Base-by-base conservation (phyloP, 352 stramenopile genomes). In the Pythium periplocum region DNA sequence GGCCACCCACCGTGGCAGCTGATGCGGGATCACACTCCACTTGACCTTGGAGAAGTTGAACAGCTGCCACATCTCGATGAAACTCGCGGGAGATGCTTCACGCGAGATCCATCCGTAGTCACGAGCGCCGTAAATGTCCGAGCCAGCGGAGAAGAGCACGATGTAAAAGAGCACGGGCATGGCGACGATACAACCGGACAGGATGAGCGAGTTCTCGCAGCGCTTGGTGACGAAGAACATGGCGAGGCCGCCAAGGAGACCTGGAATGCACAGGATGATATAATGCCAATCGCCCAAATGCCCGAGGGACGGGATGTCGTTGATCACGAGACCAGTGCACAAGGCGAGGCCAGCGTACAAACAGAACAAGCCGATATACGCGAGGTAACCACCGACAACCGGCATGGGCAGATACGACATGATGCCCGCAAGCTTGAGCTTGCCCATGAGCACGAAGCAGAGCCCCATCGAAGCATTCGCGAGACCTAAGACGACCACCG, bases 371-470 rank as follows among this genome's bases (percentile, higher is more conserved):
- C 97, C 96, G 59, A 98, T 98, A 67, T 96, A 98, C 4, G 96
- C 96, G 40, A 99, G 69, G 75, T 99, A 99, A 32, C 97, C 97
- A 31, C 94, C 96, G 35, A 99, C 81, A 1, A 99, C 97, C 11
- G 89, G 95, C 66, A 98, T 98, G 1, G 97, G 97, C 44, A 99
- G 69, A 61, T 99, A 96, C 58, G 97, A 97, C 40, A 98, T 95
- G 37, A 98, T 85, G 1, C 83, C 83, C 3, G 96, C 97, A 32
- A 99, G 79, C 63, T 89, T 87, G 44, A 98, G 89, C 55, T 86
- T 89, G 2, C 96, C 96, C 49, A 99, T 84, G 11, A 97, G 59
- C 33, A 99, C 86, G n/a, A 99, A 75, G 11, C 87, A 87, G 2
- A 93, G 48, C 2, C 97, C 97, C 0, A 99, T 76, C n/a, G 91